phyloP scores from a whole-genome alignment of 352 stramenopile genomes.

The Blastocystis sp. region DNA sequence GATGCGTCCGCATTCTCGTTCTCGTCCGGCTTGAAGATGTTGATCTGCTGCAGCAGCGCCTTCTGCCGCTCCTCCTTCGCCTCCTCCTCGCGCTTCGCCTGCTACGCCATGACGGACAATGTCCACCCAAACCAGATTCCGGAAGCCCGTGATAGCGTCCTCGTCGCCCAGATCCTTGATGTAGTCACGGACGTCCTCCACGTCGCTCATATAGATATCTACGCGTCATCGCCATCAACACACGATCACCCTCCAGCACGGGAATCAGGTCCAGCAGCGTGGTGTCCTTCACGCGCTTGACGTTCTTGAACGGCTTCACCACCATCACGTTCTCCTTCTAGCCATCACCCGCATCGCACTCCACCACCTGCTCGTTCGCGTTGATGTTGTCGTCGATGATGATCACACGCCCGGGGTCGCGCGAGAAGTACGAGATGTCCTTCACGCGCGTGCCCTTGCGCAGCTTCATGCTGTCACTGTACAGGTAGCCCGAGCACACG shows the following conservation, averaged over 20 bases:
- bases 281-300: not conserved
- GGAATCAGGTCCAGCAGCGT: constrained; percentile 49
- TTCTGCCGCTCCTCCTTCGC: not conserved
- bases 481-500: not conserved
- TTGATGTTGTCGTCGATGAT: constrained; percentile 3
- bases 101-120: not conserved
- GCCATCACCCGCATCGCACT: not conserved
- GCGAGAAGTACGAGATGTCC: constrained; percentile 6
- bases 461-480: not conserved
- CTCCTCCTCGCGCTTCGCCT: constrained; percentile 26
- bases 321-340: constrained; percentile 51
- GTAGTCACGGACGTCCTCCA: constrained; percentile 20
- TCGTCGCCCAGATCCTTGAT: not conserved
- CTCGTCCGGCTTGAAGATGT: constrained; percentile 25
- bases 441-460: not conserved
- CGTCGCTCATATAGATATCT: constrained; percentile 18
- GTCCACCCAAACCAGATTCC: not conserved
- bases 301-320: constrained; percentile 35
- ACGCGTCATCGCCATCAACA: not conserved
- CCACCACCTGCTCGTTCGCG: not conserved
- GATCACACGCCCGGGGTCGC: constrained; percentile 6
- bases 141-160: not conserved
- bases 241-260: constrained; percentile 13
- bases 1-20: not conserved
- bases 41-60: constrained; percentile 55